A percentile compares a stretch with the other conserved stretches of the same genome.
phyloP scores from a whole-genome alignment of 1,284 basidiomycete species.

The Mixia osmundae region DNA sequence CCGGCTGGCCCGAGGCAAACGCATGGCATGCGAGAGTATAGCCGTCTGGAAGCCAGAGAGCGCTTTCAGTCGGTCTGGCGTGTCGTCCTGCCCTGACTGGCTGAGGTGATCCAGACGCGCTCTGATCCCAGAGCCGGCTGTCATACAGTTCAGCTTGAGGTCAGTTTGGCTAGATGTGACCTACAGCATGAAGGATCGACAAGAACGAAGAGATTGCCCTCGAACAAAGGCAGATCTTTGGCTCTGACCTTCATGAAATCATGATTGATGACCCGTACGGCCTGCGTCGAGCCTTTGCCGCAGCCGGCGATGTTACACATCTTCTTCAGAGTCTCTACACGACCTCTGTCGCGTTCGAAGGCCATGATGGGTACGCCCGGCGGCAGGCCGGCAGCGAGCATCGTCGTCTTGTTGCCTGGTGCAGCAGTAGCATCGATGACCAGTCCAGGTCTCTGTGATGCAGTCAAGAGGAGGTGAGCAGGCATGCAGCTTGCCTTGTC shows the following conservation, averaged over 20 bases:
- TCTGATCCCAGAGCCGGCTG: slow-evolving; percentile 20
- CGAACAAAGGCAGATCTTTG: slow-evolving; percentile 32
- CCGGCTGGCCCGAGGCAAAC: slow-evolving; percentile 39
- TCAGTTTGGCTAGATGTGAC: neutral
- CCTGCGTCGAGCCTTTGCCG: slow-evolving; percentile 24
- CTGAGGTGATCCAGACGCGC: slow-evolving; percentile 19
- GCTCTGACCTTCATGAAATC: slow-evolving; percentile 63
- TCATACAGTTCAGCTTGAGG: neutral
- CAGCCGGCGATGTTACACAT: slow-evolving; percentile 65
- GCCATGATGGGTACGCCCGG: too few relatives aligned
- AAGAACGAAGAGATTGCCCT: slow-evolving; percentile 60
- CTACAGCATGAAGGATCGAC: slow-evolving; percentile 63
- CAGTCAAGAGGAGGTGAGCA: slow-evolving; percentile 38
- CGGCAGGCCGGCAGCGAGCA: slow-evolving; percentile 40
- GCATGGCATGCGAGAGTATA: slow-evolving; percentile 88
- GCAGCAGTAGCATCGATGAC: slow-evolving; percentile 91
- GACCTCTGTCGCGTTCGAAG: slow-evolving; percentile 54
- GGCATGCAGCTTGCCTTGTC: slow-evolving; percentile 97
- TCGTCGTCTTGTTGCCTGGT: slow-evolving; percentile 93
- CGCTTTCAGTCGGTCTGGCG: slow-evolving; percentile 42
- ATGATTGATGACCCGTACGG: neutral
- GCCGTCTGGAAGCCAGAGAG: slow-evolving; percentile 68
- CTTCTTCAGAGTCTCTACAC: slow-evolving; percentile 52
- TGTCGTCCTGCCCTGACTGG: slow-evolving; percentile 21
- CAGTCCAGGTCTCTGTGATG: neutral